These are phyloP conservation scores for Arabidopsis thaliana DNA, from an alignment of 345 rosid species.

Conservation along the genomic window TAIR10.1 NC_003076.8:17143001-17143500, in stretches of 20 bases:
- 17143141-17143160: constrained; percentile 45
- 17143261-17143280: constrained; percentile 37
- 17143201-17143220: constrained; percentile 82
- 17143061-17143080: constrained; percentile 90
- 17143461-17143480: constrained; percentile 50
- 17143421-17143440: constrained; percentile 65
- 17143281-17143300: constrained; percentile 31
- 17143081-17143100: constrained; percentile 96
- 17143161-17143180: constrained; percentile 50
- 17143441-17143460: constrained; percentile 54
- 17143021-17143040: constrained; percentile 44
- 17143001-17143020: constrained; percentile 37
- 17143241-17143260: constrained; percentile 58
- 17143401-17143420: constrained; percentile 64
- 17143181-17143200: constrained; percentile 62
- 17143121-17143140: constrained; percentile 69
- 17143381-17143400: constrained; percentile 61
- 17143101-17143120: constrained; percentile 98
- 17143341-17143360: constrained; percentile 49
- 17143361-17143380: constrained; percentile 46
- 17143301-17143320: constrained; percentile 35
- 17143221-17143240: constrained; percentile 91
- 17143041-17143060: constrained; percentile 46
- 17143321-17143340: constrained; percentile 37
- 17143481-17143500: constrained; percentile 49